These are phyloP conservation scores for Papilionanthe hybrid DNA, from an alignment of 116 monocot genomes.

Conservation along the genomic window DNA sequence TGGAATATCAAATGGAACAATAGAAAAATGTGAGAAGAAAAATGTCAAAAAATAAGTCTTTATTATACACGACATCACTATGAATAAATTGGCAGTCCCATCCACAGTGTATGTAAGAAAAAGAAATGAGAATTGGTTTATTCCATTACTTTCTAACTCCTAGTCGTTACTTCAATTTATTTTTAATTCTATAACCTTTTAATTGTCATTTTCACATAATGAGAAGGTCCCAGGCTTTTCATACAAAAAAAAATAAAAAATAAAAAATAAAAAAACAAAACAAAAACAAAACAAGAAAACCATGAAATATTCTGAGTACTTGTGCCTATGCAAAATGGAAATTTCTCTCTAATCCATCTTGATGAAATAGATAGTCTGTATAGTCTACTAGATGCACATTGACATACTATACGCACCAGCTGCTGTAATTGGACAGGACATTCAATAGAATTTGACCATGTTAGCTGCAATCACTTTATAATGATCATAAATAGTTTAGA, in stretches of 20 bases:
- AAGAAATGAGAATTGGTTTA: no score
- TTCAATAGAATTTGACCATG: background rate
- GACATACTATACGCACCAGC: background rate
- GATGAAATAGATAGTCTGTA: no score
- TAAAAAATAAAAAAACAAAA: no score
- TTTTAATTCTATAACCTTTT: background rate
- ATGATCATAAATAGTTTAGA: background rate
- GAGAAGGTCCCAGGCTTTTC: background rate
- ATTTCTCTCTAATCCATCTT: no score
- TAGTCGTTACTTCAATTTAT: background rate
- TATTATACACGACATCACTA: background rate
- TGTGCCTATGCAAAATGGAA: no score
- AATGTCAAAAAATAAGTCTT: background rate
- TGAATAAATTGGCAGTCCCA: background rate
- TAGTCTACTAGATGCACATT: no score
- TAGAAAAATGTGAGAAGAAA: background rate
- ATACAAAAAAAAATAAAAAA: no score
- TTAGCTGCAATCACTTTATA: background rate
- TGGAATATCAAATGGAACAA: background rate
- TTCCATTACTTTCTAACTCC: background rate
- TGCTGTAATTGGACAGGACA: background rate
- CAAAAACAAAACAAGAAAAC: no score
- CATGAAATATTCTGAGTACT: no score
- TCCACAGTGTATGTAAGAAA: background rate
- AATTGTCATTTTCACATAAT: background rate